Conservation (phyloP, 805 yeast species). For the Starmerella sirachaensis region DNA sequence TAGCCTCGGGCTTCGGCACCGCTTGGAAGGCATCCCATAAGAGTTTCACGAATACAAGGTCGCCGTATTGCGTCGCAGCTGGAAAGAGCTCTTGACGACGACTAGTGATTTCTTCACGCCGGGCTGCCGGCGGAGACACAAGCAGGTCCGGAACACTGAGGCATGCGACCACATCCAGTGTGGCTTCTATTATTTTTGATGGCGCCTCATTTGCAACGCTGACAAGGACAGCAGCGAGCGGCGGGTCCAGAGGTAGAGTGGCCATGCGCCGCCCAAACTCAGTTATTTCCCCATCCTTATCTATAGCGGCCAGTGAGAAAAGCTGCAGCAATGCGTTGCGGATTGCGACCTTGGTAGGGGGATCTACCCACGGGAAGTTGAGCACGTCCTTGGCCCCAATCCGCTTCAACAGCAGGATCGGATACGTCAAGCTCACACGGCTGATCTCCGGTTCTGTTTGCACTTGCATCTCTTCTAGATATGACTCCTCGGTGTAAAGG, state of each 20-base stretch:
- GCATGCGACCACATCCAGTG: constrained; percentile 83
- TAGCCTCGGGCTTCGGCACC: constrained; percentile 40
- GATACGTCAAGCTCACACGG: constrained; percentile 73
- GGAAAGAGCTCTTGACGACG: constrained; percentile 57
- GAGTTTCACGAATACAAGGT: constrained; percentile 70
- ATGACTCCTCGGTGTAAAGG: constrained; percentile 66
- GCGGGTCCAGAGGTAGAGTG: constrained; percentile 83
- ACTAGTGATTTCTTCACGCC: constrained; percentile 74
- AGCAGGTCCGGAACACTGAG: constrained; percentile 83
- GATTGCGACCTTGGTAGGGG: constrained; percentile 71
- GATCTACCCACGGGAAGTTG: constrained; percentile 85
- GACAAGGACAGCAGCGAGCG: constrained; percentile 71
- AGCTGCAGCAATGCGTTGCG: constrained; percentile 66
- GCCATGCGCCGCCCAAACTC: constrained; percentile 76
- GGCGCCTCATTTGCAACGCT: constrained; percentile 41
- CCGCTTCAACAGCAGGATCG: constrained; percentile 71
- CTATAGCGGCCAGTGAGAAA: constrained; percentile 66
- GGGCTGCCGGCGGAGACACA: constrained; percentile 65
- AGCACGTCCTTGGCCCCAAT: constrained; percentile 73
- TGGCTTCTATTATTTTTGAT: constrained; percentile 42
- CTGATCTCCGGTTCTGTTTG: constrained; percentile 92
- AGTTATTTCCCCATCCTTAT: constrained; percentile 66
- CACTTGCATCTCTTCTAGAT: constrained; percentile 39
- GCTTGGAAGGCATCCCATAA: constrained; percentile 43
- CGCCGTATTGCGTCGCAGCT: constrained; percentile 67